Evolutionary conservation across 2,329 filamentous ascomycete species (phyloP), one percentile per base, ranked within the genome.

Genomic region (Fusarium duplospermum): DNA sequence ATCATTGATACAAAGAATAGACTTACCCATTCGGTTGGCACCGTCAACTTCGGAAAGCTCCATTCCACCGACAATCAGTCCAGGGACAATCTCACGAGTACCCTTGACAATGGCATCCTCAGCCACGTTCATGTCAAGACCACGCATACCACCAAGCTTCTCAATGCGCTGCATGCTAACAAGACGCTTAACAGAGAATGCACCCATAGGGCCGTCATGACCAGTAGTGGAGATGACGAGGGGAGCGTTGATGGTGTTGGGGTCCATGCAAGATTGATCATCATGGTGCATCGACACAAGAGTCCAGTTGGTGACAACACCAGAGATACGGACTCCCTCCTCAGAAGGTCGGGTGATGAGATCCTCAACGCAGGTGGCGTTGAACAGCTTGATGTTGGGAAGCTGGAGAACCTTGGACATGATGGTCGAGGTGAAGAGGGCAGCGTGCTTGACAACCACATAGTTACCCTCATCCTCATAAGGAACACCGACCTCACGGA

Each of bases 261-360:
- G 95, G 83, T 98, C 95, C 95, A 98, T 97, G 92, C 95, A 98
- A 71, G 91, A 93, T 86, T 97, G 94, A 82, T 96, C 93, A 81
- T 95, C 93, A 83, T 95, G 93, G 83, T 95, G 93, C 88, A 96
- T 93, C 50, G 92, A 90, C 58, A 98, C 95, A 29, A 98, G 89
- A 1, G 95, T 98, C 95, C 95, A 98, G 89, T 98, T 98, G 79
- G 94, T 97, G 64, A 98, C 95, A 2, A 98, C 95, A 78, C 95
- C 95, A 10, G 94, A 93, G 75, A 98, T 92, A 72, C 93, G 91
- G 50, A 97, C 84, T 11, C 80, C 82, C 16, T 86, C 84, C 3
- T 84, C 84, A 2, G 83, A 85, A 22, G 90, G 90, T 52, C 95
- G 93, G 22, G 95, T 98, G 84, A 98, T 96, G 72, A 98, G 87